Evolutionary conservation across 352 stramenopile species (phyloP).

Genomic region (Phytopythium chamaehyphon): DNA sequence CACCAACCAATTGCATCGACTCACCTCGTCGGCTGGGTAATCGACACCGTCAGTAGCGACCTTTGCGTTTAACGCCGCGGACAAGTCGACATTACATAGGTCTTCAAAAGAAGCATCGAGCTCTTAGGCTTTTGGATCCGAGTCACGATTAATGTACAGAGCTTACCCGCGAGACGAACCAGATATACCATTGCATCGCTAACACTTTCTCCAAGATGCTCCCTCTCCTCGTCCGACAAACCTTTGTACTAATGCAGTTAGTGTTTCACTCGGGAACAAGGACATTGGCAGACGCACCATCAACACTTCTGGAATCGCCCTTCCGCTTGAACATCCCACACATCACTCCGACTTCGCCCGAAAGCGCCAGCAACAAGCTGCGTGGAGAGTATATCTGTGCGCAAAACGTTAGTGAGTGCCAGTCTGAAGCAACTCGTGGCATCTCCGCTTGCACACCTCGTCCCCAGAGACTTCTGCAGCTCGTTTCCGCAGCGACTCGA

Average conservation of each 20-base stretch:
- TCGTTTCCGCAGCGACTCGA: slow-evolving; percentile 46
- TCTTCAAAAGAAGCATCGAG: slow-evolving; percentile 25
- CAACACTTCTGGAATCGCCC: too few species aligned
- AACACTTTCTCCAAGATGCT: slow-evolving; percentile 94
- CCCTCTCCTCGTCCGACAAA: slow-evolving; percentile 50
- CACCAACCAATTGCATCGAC: too few species aligned
- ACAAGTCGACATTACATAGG: slow-evolving; percentile 88
- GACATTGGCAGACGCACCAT: slow-evolving; percentile 17
- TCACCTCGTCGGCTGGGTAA: slow-evolving; percentile 56
- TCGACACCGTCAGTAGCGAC: slow-evolving; percentile 86
- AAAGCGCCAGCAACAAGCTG: slow-evolving; percentile 93
- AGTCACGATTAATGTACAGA: not conserved
- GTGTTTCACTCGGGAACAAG: not conserved
- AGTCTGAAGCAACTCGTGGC: too few species aligned
- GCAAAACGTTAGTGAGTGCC: not conserved
- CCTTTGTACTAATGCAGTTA: not conserved
- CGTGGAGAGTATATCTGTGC: slow-evolving; percentile 64
- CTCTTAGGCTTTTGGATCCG: not conserved
- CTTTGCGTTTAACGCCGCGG: slow-evolving; percentile 87
- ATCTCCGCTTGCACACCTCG: slow-evolving; percentile 48
- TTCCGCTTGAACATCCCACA: slow-evolving; percentile 67
- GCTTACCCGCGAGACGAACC: slow-evolving; percentile 74
- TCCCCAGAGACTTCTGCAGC: slow-evolving; percentile 52
- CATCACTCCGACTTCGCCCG: slow-evolving; percentile 95
- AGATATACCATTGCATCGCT: slow-evolving; percentile 97